phyloP scores from a whole-genome alignment of 2,329 filamentous ascomycete species.

The Diaporthe capsici region DNA sequence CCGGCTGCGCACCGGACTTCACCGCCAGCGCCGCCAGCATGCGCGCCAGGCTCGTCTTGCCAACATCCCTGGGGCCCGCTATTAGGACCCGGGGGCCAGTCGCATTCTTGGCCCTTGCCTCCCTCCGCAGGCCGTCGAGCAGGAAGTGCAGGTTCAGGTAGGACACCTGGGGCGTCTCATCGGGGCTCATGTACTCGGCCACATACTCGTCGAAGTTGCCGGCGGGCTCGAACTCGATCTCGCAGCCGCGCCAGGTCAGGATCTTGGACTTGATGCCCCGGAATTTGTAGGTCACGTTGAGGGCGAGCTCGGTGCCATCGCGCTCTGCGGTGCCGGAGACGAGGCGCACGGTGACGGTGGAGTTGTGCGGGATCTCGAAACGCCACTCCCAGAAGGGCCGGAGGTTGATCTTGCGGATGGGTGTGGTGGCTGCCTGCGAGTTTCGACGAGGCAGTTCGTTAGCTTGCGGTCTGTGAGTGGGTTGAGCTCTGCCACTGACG shows the following conservation, averaged over 20 bases:
- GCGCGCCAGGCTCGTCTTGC: conserved; percentile 87
- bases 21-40: conserved; percentile 85
- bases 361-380: conserved; percentile 75
- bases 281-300: conserved; percentile 85
- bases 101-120: conserved; percentile 63
- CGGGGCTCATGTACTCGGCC: conserved; percentile 75
- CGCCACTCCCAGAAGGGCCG: conserved; percentile 81
- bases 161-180: conserved; percentile 85
- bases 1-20: conserved; percentile 79
- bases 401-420: conserved; percentile 66
- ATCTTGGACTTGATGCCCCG: conserved; percentile 87
- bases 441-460: neutral
- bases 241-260: conserved; percentile 92
- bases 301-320: conserved; percentile 93
- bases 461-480: neutral
- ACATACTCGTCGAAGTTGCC: conserved; percentile 68
- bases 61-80: conserved; percentile 81
- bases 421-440: conserved; percentile 53
- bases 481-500: neutral
- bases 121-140: conserved; percentile 77
- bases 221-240: conserved; percentile 80
- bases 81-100: conserved; percentile 85
- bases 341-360: conserved; percentile 69
- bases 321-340: conserved; percentile 89
- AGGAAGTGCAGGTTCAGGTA: conserved; percentile 91